Conservation (phyloP, 768 basidiomycete genomes). For the Floccularia luteovirens region DNA sequence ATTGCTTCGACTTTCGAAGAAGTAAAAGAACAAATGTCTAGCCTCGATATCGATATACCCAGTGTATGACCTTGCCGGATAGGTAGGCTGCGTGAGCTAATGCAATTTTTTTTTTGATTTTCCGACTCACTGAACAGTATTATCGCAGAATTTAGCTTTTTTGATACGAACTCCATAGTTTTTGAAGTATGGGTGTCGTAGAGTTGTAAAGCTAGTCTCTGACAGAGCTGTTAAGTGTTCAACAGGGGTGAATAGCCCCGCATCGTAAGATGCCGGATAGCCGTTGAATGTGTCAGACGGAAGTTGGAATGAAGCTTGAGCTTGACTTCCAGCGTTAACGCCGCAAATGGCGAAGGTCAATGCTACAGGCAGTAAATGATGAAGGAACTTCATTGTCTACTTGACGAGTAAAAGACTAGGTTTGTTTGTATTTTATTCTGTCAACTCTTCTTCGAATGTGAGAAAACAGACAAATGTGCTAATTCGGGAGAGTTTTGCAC, state of each 20-base stretch:
- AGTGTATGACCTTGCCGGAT: neutral
- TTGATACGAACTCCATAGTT: slow-evolving; percentile 49
- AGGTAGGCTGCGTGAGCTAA: neutral
- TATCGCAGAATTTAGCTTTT: slow-evolving; percentile 51
- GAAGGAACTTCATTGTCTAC: too few relatives aligned
- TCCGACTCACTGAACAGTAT: slow-evolving; percentile 39
- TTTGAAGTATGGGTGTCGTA: slow-evolving; percentile 43
- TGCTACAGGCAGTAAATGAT: too few relatives aligned
- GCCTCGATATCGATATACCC: slow-evolving; percentile 3
- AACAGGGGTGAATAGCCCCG: neutral
- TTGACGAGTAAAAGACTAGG: too few relatives aligned
- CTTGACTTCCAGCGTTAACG: too few relatives aligned
- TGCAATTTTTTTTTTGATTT: neutral
- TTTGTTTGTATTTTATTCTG: too few relatives aligned
- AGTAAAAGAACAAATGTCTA: slow-evolving; percentile 36
- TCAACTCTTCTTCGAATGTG: too few relatives aligned
- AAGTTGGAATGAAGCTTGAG: too few relatives aligned
- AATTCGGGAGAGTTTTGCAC: too few relatives aligned
- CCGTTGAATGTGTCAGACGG: too few relatives aligned
- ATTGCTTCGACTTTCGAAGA: slow-evolving; percentile 46
- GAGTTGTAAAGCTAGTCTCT: slow-evolving; percentile 22
- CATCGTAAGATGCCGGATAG: too few relatives aligned
- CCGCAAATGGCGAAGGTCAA: too few relatives aligned
- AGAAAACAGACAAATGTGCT: too few relatives aligned
- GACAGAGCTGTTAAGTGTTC: slow-evolving; percentile 16